Base-by-base conservation (phyloP, 2,329 filamentous ascomycete genomes). In the Calonectria henricotiae region DNA sequence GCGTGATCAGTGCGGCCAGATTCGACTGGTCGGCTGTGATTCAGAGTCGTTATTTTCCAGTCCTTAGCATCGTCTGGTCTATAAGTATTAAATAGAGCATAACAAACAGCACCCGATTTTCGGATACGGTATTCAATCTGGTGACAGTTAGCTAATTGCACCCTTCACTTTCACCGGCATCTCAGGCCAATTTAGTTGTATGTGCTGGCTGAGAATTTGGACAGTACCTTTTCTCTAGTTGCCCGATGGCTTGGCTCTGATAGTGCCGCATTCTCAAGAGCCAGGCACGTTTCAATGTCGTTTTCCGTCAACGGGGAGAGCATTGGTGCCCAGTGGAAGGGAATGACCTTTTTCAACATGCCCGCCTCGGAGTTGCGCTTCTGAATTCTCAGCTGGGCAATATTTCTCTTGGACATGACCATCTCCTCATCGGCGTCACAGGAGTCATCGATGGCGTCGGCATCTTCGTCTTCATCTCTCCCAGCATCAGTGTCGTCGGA, bases 1-100 rank as follows among this genome's bases (percentile, higher is more conserved):
- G 77, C 75, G 35, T 70, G 70, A 46, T 79, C 75, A 49, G 72
- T 69, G 15, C 79, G 76, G 30, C 78, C 74, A 46, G 88, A 87
- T 80, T 93, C 89, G 75, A 93, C 86, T 43, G 87, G 85, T 74
- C 88, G 62, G 83, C 83, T 74, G 85, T 80, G 74, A 88, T 80
- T 70, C 67, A 80, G 73, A 3, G 90, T 92, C 71, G 88, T 83
- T 63, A 88, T 82, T 75, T 85, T 78, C 78, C 87, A 83, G 77
- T 87, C 80, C 77, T 86, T 79, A 20, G 81, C 79, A 47, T 86
- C 85, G 49, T 80, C 80, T 12, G 87, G 83, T 25, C 84, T 80
- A 15, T 89, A 86, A 15, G 90, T 92, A 73, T 92, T 93, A 85
- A 96, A 98, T 66, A 98, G 83, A 32, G 95, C 95, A 63, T 95